Percentiles rank a stretch among this genome's conserved stretches.
phyloP scores from a whole-genome alignment of 805 yeast species.

The Cyberlindnera meyerae region DNA sequence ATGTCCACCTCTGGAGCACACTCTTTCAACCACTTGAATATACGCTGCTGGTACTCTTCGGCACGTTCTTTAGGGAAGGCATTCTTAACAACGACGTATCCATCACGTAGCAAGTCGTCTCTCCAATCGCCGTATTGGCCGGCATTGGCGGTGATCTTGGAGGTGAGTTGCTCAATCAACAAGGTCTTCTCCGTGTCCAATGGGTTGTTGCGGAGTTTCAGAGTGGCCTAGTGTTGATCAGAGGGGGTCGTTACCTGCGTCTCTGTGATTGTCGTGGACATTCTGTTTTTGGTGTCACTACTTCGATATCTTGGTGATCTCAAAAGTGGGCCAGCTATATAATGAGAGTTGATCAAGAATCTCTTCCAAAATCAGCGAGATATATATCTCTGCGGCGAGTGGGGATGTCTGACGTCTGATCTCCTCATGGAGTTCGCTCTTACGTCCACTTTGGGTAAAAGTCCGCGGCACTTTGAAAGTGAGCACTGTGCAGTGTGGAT shows the following conservation, averaged over 20 bases:
- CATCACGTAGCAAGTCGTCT: constrained; percentile 27
- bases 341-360: too few species aligned
- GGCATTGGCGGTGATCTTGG: constrained; percentile 6
- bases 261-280: background rate
- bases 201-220: constrained; percentile 13
- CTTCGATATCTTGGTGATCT: too few species aligned
- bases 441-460: too few species aligned
- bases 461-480: too few species aligned
- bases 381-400: too few species aligned
- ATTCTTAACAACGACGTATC: constrained; percentile 30
- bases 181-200: constrained; percentile 15
- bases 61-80: constrained; percentile 27
- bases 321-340: too few species aligned
- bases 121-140: constrained; percentile 26
- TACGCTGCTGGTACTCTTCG: constrained; percentile 17
- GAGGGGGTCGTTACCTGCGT: background rate
- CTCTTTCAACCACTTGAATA: constrained; percentile 24
- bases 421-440: too few species aligned
- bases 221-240: background rate
- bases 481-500: too few species aligned
- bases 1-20: constrained; percentile 23
- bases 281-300: background rate
- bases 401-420: too few species aligned
- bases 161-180: constrained; percentile 10
- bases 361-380: too few species aligned